phyloP scores from a whole-genome alignment of 2,329 filamentous ascomycete genomes.

The Tolypocladium pustulatum region DNA sequence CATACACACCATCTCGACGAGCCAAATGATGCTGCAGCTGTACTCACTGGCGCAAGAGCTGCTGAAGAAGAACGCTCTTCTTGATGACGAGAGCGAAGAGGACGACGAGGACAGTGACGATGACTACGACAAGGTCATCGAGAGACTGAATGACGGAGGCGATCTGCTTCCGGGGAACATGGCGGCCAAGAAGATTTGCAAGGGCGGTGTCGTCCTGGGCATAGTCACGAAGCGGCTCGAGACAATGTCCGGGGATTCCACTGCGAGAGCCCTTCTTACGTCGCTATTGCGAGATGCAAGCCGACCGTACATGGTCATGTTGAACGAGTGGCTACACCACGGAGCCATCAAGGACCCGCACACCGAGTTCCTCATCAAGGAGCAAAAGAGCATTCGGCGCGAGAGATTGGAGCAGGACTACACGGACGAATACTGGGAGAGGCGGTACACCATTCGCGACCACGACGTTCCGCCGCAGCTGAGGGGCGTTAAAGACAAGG shows the following conservation, averaged over 20 bases:
- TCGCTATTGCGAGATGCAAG: conserved; percentile 79
- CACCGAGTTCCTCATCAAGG: conserved; percentile 86
- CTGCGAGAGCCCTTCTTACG: conserved; percentile 71
- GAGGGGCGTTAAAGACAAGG: conserved; percentile 84
- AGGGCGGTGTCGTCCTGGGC: conserved; percentile 90
- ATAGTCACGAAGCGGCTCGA: conserved; percentile 76
- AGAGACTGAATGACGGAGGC: conserved; percentile 77
- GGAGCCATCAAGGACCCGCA: conserved; percentile 92
- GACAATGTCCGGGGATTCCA: conserved; percentile 87
- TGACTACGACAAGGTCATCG: conserved; percentile 86
- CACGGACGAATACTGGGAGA: conserved; percentile 98
- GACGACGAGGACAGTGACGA: conserved; percentile 65
- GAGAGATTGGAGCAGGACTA: conserved; percentile 92
- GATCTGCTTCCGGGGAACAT: conserved; percentile 70
- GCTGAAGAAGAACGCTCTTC: conserved; percentile 73
- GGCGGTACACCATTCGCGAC: conserved; percentile 88
- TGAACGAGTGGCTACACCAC: conserved; percentile 97
- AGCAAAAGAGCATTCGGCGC: conserved; percentile 87
- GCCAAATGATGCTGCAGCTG: conserved; percentile 83
- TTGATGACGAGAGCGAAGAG: conserved; percentile 69
- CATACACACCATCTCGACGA: conserved; percentile 80
- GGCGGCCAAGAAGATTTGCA: conserved; percentile 83
- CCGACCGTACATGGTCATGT: conserved; percentile 91
- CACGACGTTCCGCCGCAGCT: conserved; percentile 87
- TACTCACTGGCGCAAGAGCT: conserved; percentile 83